These are phyloP conservation scores for Mercurialis annua DNA, from an alignment of 345 rosid genomes.

Conservation along the genomic window DNA sequence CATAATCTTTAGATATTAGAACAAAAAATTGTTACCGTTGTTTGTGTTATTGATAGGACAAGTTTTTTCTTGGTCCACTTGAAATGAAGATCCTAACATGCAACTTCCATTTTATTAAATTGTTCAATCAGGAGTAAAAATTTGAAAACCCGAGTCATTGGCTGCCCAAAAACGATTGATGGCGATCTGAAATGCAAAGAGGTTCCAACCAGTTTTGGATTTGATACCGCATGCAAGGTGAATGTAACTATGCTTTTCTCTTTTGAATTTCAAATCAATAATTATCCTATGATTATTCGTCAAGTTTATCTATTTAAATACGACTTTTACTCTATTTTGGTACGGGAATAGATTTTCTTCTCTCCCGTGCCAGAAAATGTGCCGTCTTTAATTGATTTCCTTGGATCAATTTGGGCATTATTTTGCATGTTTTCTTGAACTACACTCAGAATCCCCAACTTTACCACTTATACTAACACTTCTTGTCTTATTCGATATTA, in stretches of 20 bases:
- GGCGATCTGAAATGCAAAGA: constrained; percentile 99
- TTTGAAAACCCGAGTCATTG: constrained; percentile 80
- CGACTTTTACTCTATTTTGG: too few relatives aligned
- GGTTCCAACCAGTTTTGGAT: constrained; percentile 96
- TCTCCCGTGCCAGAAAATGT: not conserved
- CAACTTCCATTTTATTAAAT: not conserved
- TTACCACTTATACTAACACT: too few relatives aligned
- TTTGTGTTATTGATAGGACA: not conserved
- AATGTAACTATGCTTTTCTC: constrained; percentile 1
- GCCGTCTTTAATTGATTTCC: not conserved
- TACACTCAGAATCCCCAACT: too few relatives aligned
- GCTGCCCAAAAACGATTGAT: constrained; percentile 99
- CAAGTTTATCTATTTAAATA: too few relatives aligned
- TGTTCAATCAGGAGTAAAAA: constrained; percentile 60
- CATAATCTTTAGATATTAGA: not conserved
- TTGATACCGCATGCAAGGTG: constrained; percentile 99
- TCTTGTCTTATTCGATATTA: not conserved
- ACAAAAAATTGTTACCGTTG: not conserved
- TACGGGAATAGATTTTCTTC: not conserved
- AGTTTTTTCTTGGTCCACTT: not conserved
- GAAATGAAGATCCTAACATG: not conserved
- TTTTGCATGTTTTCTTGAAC: not conserved
- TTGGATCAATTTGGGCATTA: not conserved
- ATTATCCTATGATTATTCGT: not conserved
- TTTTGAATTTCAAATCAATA: not conserved